A percentile compares a stretch with the other conserved stretches of the same genome.
Evolutionary conservation across 169 alveolate species (phyloP).

Genomic region (Toxoplasma gondii): DNA sequence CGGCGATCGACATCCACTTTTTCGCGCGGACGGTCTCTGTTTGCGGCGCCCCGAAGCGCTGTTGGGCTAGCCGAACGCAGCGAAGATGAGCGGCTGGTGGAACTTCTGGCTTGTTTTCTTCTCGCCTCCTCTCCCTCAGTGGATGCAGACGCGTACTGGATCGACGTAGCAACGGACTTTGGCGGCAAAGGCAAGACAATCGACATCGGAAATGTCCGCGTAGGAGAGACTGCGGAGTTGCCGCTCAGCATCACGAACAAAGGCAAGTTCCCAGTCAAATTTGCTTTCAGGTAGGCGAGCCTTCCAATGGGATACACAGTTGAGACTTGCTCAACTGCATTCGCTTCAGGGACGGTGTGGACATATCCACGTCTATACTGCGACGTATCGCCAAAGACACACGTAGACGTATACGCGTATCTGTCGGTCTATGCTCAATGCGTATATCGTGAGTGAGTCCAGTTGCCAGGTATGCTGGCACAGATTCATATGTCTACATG

Average conservation of each 20-base stretch:
- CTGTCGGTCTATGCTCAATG: not conserved
- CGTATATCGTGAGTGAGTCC: not conserved
- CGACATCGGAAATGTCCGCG: slow-evolving; percentile 92
- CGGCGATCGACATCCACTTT: too few relatives aligned
- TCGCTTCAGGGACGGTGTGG: too few relatives aligned
- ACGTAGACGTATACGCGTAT: not conserved
- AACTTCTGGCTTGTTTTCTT: too few relatives aligned
- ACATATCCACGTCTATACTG: too few relatives aligned
- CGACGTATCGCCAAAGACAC: not conserved
- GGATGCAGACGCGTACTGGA: slow-evolving; percentile 91
- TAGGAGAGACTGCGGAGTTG: slow-evolving; percentile 88
- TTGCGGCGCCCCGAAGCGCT: too few relatives aligned
- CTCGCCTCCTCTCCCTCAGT: slow-evolving; percentile 43
- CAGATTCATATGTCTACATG: too few relatives aligned
- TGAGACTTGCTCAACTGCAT: not conserved
- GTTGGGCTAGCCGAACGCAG: too few relatives aligned
- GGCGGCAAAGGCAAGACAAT: slow-evolving; percentile 82
- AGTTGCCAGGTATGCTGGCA: not conserved
- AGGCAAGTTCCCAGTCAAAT: slow-evolving; percentile 89
- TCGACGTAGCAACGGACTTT: slow-evolving; percentile 85
- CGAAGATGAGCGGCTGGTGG: too few relatives aligned
- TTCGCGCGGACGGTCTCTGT: too few relatives aligned
- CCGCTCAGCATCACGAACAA: slow-evolving; percentile 82
- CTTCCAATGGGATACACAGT: not conserved
- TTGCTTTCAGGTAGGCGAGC: slow-evolving; percentile 73